A percentile compares a stretch with the other conserved stretches of the same genome.
Evolutionary conservation across 148 eudicot genomes (phyloP).

Genomic region (Rhododendron mucronatum): DNA sequence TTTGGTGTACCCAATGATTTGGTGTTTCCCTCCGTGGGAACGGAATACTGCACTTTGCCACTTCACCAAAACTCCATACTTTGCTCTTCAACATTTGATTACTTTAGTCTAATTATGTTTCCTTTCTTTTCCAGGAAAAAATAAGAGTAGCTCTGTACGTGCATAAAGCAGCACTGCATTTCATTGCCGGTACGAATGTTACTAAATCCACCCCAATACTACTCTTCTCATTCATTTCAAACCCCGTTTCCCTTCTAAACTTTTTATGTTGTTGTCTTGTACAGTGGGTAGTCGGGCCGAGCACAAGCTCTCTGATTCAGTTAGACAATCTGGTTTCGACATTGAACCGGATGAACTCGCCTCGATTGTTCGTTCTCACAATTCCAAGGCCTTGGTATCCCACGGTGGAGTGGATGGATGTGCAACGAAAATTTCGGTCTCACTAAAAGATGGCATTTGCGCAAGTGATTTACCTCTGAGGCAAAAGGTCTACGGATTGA

Average conservation of each 20-base stretch:
- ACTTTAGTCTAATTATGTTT: neutral
- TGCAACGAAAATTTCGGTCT: conserved; percentile 37
- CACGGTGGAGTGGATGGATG: conserved; percentile 62
- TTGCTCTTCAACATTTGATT: neutral
- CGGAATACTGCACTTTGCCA: neutral
- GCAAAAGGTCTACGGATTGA: conserved; percentile 49
- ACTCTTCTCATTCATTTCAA: neutral
- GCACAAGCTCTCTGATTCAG: conserved; percentile 41
- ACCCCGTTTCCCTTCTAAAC: neutral
- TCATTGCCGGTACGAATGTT: conserved; percentile 58
- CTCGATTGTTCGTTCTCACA: conserved; percentile 42
- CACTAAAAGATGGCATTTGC: conserved; percentile 36
- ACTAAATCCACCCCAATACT: neutral
- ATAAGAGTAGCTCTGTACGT: conserved; percentile 69
- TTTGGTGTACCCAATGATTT: neutral
- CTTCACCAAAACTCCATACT: neutral
- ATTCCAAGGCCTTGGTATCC: conserved; percentile 24
- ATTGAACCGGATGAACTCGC: conserved; percentile 68
- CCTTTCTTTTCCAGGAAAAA: conserved; percentile 53
- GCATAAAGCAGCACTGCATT: conserved; percentile 73
- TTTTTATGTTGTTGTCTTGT: neutral
- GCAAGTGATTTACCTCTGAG: conserved; percentile 31
- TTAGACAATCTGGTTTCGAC: conserved; percentile 44
- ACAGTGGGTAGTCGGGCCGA: conserved; percentile 41
- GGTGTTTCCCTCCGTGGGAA: neutral